A percentile compares a stretch with the other conserved stretches of the same genome.
phyloP scores from a whole-genome alignment of 106 monocot species.

The Triglochin maritima region DNA sequence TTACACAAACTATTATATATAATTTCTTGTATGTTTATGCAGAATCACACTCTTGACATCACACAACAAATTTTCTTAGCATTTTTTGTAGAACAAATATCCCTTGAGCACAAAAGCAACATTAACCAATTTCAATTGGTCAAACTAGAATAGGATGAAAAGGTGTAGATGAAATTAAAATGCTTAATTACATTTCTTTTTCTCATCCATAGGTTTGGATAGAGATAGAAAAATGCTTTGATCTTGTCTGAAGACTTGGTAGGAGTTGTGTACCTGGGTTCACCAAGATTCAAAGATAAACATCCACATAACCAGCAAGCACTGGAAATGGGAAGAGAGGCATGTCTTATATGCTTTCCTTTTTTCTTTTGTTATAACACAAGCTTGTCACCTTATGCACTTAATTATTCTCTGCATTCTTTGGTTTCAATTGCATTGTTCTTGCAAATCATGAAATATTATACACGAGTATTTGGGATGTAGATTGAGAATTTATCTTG shows the following conservation, averaged over 20 bases:
- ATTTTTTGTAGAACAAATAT: no score
- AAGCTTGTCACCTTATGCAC: no score
- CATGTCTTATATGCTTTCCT: constrained; percentile 6
- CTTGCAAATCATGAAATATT: no score
- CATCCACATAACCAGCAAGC: constrained; percentile 61
- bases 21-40: no score
- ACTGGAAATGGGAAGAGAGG: constrained; percentile 68
- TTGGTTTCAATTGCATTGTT: no score
- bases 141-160: background rate
- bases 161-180: background rate
- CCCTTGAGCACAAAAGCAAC: background rate
- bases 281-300: constrained; percentile 43
- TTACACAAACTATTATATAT: no score
- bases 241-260: constrained; percentile 65
- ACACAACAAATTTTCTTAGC: background rate
- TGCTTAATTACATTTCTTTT: background rate
- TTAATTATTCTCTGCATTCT: no score
- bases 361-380: no score
- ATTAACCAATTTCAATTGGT: background rate
- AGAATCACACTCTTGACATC: background rate
- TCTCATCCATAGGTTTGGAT: constrained; percentile 39
- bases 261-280: constrained; percentile 79
- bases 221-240: constrained; percentile 70
- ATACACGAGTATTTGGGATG: no score
- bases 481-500: no score